Conservation (phyloP, 106 monocot genomes). For the Posidonia australis region DNA sequence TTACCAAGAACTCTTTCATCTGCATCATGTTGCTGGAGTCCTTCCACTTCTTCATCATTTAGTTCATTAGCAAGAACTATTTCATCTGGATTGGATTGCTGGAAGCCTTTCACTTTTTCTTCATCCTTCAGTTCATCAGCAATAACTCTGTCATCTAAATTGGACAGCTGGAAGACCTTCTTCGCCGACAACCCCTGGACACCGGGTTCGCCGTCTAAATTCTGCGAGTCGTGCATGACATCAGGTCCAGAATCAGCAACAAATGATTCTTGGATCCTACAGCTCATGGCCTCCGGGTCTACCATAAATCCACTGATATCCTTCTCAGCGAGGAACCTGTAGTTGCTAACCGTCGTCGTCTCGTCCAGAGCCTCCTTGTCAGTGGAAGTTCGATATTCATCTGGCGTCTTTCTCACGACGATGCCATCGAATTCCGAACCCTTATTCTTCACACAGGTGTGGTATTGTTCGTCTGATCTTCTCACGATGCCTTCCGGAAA, state of each 20-base stretch:
- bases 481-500: conserved; percentile 4
- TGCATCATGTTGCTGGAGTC: background rate
- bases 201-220: background rate
- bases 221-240: background rate
- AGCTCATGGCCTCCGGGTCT: conserved; percentile 3
- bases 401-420: background rate
- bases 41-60: background rate
- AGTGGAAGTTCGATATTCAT: background rate
- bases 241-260: background rate
- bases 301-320: conserved; percentile 6
- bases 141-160: background rate
- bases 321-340: conserved; percentile 1
- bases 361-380: background rate
- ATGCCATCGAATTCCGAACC: background rate
- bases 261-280: conserved; percentile 6
- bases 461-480: background rate
- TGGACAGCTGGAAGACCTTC: background rate
- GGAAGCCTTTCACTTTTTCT: background rate
- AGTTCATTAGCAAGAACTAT: background rate
- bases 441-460: background rate
- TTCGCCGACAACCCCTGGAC: background rate
- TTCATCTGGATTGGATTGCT: background rate
- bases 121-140: background rate
- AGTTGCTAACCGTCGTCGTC: conserved; percentile 1
- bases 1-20: background rate